Evolutionary conservation across 352 stramenopile genomes (phyloP), one percentile per base, ranked within the genome.

Genomic region (Blastocystis sp.): DNA sequence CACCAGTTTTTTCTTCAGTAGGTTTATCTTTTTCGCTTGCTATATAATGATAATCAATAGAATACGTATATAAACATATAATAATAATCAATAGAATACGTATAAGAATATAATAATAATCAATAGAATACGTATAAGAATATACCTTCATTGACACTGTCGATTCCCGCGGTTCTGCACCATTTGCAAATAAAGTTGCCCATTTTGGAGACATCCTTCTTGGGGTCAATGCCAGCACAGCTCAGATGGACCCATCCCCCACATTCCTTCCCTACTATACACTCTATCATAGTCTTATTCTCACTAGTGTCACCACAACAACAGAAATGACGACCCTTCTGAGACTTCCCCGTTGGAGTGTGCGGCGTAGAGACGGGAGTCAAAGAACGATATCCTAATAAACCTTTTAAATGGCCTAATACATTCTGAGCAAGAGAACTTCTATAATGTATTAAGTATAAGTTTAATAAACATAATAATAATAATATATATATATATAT

Each of bases 251-350:
- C 52, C 52, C 52, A 62, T 1, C 52, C 52, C 11, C 52, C 52
- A 45, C 52, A 62, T 31, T 48, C 35, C 23, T 41, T 37, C 1
- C 52, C 52, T 11, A 46, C 16, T 16, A 32, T 32, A 19, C 52
- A 62, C 24, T 62, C 52, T 18, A 62, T 62, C 52, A 62, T 62
- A 25, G 48, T 42, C 13, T n/a, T n/a, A n/a, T 62, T 42, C 24
- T 62, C 52, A 4, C 34, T 23, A 6, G 40, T 9, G 19, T 62
- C 25, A 19, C 52, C 52, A 27, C 52, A 62, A 0, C 52, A 39
- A 13, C 52, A 62, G 23, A 33, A 9, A 18, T n/a, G n/a, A n/a
- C n/a, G n/a, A n/a, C n/a, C n/a, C n/a, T n/a, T n/a, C n/a, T n/a
- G n/a, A n/a, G n/a, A n/a, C n/a, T n/a, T n/a, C n/a, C n/a, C n/a